Evolutionary conservation across 192 early-diverging fungal genomes (phyloP).

Genomic region (Coemansia sp.): DNA sequence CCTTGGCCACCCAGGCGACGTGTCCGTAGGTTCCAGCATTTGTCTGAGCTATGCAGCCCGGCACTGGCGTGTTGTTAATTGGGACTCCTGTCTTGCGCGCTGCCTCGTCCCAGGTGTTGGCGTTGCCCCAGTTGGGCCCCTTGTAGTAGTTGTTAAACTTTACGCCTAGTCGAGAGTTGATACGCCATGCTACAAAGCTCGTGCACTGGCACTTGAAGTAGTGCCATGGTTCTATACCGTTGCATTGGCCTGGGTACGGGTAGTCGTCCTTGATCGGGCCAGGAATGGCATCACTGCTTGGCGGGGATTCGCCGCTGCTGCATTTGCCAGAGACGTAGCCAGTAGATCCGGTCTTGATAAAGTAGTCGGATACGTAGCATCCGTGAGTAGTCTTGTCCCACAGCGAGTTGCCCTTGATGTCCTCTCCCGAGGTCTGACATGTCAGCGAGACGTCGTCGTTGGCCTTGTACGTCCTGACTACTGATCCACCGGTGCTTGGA

Average conservation of each 20-base stretch:
- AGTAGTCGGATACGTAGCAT: slow-evolving; percentile 58
- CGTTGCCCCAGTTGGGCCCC: slow-evolving; percentile 48
- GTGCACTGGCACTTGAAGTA: slow-evolving; percentile 51
- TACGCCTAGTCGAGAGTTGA: slow-evolving; percentile 47
- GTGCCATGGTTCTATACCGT: slow-evolving; percentile 44
- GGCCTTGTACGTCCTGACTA: slow-evolving; percentile 24
- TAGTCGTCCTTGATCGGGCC: slow-evolving; percentile 53
- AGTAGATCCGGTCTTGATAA: slow-evolving; percentile 37
- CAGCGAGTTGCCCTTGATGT: slow-evolving; percentile 32
- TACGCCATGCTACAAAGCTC: slow-evolving; percentile 52
- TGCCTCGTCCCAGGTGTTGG: slow-evolving; percentile 46
- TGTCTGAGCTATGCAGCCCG: slow-evolving; percentile 28
- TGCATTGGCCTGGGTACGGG: slow-evolving; percentile 37
- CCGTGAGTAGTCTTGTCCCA: slow-evolving; percentile 55
- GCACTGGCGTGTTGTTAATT: slow-evolving; percentile 21
- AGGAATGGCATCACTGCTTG: slow-evolving; percentile 21
- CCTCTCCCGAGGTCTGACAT: slow-evolving; percentile 46
- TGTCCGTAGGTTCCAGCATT: slow-evolving; percentile 4
- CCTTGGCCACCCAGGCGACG: slow-evolving; percentile 45
- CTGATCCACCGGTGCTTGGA: slow-evolving; percentile 26
- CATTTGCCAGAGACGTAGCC: slow-evolving; percentile 38
- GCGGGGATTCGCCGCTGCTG: slow-evolving; percentile 10
- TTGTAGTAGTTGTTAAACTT: slow-evolving; percentile 55
- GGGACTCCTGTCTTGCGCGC: slow-evolving; percentile 6
- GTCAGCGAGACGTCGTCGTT: slow-evolving; percentile 29